A percentile compares a stretch with the other conserved stretches of the same genome.
These are phyloP conservation scores for Nothophoma quercina DNA, from an alignment of 2,329 filamentous ascomycete genomes.

Conservation along the genomic window DNA sequence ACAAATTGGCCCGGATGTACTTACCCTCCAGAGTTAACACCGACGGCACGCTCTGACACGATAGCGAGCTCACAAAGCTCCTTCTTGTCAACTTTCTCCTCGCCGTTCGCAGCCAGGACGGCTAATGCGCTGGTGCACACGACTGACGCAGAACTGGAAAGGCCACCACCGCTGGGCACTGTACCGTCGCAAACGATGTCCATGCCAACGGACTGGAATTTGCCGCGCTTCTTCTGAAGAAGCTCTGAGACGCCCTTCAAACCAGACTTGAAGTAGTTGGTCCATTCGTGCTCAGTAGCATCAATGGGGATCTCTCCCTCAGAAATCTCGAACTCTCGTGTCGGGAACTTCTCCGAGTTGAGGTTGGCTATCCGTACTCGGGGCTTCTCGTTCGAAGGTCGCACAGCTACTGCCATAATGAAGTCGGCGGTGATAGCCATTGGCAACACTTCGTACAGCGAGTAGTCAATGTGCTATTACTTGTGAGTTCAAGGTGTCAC, in stretches of 20 bases:
- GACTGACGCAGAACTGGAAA: constrained; percentile 94
- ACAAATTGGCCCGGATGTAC: constrained; percentile 29
- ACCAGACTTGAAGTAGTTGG: constrained; percentile 97
- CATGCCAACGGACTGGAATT: constrained; percentile 77
- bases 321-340: constrained; percentile 76
- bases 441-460: constrained; percentile 91
- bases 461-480: constrained; percentile 91
- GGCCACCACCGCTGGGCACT: constrained; percentile 88
- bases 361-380: constrained; percentile 82
- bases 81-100: constrained; percentile 82
- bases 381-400: constrained; percentile 62
- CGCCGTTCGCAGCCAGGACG: constrained; percentile 84
- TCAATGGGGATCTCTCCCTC: constrained; percentile 72
- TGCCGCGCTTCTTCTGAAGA: constrained; percentile 71
- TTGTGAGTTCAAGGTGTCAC: constrained; percentile 21
- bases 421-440: constrained; percentile 95
- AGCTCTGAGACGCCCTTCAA: constrained; percentile 81
- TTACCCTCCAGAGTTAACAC: constrained; percentile 94
- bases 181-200: constrained; percentile 89
- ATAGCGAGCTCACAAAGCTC: constrained; percentile 92
- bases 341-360: constrained; percentile 75
- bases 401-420: constrained; percentile 77
- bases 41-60: constrained; percentile 90
- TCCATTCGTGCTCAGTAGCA: constrained; percentile 87
- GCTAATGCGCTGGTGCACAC: constrained; percentile 89